phyloP scores from a whole-genome alignment of 1,284 basidiomycete species.

The Sanghuangporus baumii region DNA sequence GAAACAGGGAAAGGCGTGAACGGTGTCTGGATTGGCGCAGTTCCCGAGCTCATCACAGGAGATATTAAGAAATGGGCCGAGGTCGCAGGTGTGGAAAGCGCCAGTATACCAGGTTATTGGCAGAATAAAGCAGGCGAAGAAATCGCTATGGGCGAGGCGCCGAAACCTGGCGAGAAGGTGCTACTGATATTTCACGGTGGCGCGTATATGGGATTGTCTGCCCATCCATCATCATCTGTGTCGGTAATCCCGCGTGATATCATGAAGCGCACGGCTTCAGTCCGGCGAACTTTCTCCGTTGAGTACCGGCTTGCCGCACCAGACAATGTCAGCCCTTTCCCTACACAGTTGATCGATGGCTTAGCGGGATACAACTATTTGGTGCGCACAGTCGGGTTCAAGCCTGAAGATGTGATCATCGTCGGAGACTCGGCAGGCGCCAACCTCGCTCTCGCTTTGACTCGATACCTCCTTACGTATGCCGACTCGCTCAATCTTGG shows the following conservation, averaged over 20 bases:
- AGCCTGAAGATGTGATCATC: constrained; percentile 50
- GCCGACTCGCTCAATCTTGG: constrained; percentile 21
- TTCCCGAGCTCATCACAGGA: constrained; percentile 34
- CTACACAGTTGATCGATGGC: constrained; percentile 56
- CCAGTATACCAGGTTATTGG: constrained; percentile 22
- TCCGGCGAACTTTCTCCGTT: constrained; percentile 38
- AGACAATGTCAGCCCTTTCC: constrained; percentile 41
- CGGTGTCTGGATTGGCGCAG: constrained; percentile 19
- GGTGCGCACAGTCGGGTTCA: constrained; percentile 37
- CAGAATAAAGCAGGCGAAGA: constrained; percentile 33
- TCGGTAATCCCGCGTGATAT: constrained; percentile 26
- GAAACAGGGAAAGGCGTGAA: constrained; percentile 15
- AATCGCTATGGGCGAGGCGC: constrained; percentile 36
- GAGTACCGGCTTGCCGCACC: constrained; percentile 36
- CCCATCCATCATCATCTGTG: constrained; percentile 24
- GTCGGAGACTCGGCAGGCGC: constrained; percentile 72
- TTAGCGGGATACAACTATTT: constrained; percentile 59
- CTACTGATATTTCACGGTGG: constrained; percentile 32
- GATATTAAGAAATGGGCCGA: constrained; percentile 25
- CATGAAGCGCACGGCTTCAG: constrained; percentile 30
- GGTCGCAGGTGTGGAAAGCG: constrained; percentile 17
- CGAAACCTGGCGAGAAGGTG: constrained; percentile 26
- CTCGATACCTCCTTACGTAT: constrained; percentile 45
- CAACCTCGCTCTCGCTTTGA: constrained; percentile 58
- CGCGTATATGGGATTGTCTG: constrained; percentile 25